Percentiles rank a stretch among this genome's conserved stretches.
Evolutionary conservation across 2,329 filamentous ascomycete genomes (phyloP).

Genomic region (Aspergillus fumigatiaffinis): DNA sequence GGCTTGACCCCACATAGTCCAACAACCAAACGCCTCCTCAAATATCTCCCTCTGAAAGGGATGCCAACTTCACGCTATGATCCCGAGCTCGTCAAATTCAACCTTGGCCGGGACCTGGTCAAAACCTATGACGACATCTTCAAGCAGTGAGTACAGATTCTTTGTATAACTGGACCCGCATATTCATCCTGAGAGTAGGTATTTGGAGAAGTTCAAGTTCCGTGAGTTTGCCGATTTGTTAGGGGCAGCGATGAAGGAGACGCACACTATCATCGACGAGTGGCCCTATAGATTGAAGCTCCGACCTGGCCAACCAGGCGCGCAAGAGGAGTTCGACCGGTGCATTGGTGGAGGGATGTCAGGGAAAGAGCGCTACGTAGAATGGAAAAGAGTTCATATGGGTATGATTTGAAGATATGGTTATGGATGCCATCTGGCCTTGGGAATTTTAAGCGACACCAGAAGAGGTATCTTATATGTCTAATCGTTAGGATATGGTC

Average conservation of each 20-base stretch:
- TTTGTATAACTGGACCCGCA: not conserved
- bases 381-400: conserved; percentile 18
- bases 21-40: not conserved
- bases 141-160: conserved; percentile 2
- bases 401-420: too few species aligned
- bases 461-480: too few species aligned
- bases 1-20: not conserved
- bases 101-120: not conserved
- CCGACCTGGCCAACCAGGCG: conserved; percentile 7
- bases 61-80: too few species aligned
- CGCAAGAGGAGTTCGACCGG: conserved; percentile 32
- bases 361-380: conserved; percentile 30
- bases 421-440: too few species aligned
- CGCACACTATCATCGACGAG: conserved; percentile 30
- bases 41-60: too few species aligned
- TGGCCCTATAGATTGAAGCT: conserved; percentile 30
- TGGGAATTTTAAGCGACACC: too few species aligned
- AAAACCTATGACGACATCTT: conserved; percentile 8
- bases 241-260: conserved; percentile 23
- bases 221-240: conserved; percentile 1
- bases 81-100: not conserved
- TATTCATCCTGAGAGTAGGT: not conserved
- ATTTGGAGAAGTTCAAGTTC: conserved; percentile 1
- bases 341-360: conserved; percentile 3
- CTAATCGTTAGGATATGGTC: too few species aligned